Base-by-base conservation (phyloP, 257 asterid species). In the Ligustrum vulgare region DNA sequence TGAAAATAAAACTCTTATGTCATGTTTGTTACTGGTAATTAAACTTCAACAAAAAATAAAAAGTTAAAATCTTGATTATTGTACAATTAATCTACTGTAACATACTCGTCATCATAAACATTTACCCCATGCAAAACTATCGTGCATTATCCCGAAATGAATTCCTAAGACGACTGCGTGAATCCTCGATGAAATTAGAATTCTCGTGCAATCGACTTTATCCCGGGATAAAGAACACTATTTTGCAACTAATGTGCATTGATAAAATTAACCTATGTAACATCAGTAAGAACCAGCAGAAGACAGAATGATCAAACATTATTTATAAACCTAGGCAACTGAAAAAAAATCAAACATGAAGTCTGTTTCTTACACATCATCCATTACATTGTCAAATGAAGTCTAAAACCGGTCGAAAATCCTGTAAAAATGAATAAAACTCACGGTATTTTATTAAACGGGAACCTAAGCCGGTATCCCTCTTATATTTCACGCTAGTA, bases 401-500 rank as follows among this genome's bases (percentile, higher is more conserved):
- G 63, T 1, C 12, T 58, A 31, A 56, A 72, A 67, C 73, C 39
- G 20, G 37, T 47, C 63, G 47, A 81, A 83, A 51, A 74, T 72
- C 76, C 51, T 70, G 60, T 58, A 72, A 80, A 80, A 85, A 84
- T 73, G 86, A 87, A 85, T 81, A 84, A 80, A 80, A 85, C 72
- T 77, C 81, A 78, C 69, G 23, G 76, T 77, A 79, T 60, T 80
- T 85, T 85, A 85, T 85, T 88, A 71, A 82, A 77, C 81, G 90
- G 85, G 85, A 80, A 72, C 85, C 89, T 71, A 66, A 67, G 87
- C 80, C 25, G 25, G 25, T 77, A 83, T 83, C 91, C 90, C 87
- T 77, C 77, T 85, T 82, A 79, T 81, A 81, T 84, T 83, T 78
- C 89, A 84, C 88, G 74, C 91, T 84, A 88, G 68, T 28, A 85